phyloP scores from a whole-genome alignment of 768 basidiomycete species.

The Collybia nuda region DNA sequence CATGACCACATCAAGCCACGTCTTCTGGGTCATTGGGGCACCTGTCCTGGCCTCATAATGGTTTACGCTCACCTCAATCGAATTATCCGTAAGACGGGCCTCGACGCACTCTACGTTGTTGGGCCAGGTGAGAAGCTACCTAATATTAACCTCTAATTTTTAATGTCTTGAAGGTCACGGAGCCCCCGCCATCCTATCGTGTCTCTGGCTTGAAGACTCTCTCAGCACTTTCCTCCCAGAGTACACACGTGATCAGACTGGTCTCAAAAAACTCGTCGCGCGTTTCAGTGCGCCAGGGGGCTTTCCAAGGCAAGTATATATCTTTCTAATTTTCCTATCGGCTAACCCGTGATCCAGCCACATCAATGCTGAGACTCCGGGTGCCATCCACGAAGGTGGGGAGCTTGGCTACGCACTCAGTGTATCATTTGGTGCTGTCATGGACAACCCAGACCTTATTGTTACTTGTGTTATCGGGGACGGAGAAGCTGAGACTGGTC shows the following conservation, averaged over 20 bases:
- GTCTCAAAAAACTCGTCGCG: constrained; percentile 67
- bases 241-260: constrained; percentile 54
- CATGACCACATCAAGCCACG: constrained; percentile 78
- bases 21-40: constrained; percentile 84
- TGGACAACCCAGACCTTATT: constrained; percentile 89
- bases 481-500: constrained; percentile 83
- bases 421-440: constrained; percentile 84
- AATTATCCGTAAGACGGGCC: constrained; percentile 56
- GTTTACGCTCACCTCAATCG: constrained; percentile 72
- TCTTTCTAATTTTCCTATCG: neutral
- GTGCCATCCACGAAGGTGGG: constrained; percentile 88
- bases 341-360: constrained; percentile 41
- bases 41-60: constrained; percentile 75
- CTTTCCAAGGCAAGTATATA: constrained; percentile 64
- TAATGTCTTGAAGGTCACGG: constrained; percentile 57
- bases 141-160: neutral
- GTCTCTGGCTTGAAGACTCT: constrained; percentile 84
- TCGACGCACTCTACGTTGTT: constrained; percentile 74
- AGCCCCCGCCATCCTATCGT: constrained; percentile 84
- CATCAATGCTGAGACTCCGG: constrained; percentile 84
- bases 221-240: constrained; percentile 56
- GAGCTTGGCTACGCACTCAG: constrained; percentile 89
- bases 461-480: constrained; percentile 84
- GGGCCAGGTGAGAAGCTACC: constrained; percentile 57
- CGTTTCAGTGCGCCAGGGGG: constrained; percentile 83